Evolutionary conservation across 108 stramenopile genomes (phyloP).

Genomic region (Parmales sp.): DNA sequence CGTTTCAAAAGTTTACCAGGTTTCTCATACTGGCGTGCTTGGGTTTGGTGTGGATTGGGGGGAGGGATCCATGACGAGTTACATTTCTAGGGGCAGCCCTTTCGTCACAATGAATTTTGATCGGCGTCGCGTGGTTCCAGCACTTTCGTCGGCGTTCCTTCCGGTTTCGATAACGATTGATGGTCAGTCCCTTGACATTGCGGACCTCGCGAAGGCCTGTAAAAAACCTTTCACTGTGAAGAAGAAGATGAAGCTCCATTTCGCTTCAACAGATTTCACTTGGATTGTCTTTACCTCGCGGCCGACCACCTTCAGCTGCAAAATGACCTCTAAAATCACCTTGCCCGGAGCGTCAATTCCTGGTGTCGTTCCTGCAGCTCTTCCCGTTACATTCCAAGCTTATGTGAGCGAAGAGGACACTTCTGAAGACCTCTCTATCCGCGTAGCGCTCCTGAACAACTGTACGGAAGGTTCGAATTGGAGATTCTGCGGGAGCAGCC

Average conservation of each 20-base stretch:
- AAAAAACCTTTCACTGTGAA: constrained; percentile 34
- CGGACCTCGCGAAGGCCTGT: too few relatives aligned
- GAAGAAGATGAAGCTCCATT: constrained; percentile 48
- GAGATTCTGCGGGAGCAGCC: constrained; percentile 48
- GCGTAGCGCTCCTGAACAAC: constrained; percentile 62
- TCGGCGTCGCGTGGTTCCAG: background rate
- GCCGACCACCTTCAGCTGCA: constrained; percentile 50
- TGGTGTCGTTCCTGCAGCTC: constrained; percentile 21
- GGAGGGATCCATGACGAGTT: constrained; percentile 9
- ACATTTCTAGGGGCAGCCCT: background rate
- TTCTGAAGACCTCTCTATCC: constrained; percentile 13
- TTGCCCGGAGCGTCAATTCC: constrained; percentile 35
- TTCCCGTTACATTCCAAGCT: constrained; percentile 13
- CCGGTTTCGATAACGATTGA: background rate
- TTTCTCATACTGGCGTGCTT: background rate
- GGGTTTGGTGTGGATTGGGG: constrained; percentile 16
- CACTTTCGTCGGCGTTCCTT: background rate
- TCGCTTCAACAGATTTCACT: constrained; percentile 61
- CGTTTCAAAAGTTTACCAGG: background rate
- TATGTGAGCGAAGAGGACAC: constrained; percentile 15
- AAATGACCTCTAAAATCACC: constrained; percentile 25
- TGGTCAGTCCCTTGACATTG: too few relatives aligned
- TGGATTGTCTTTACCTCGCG: constrained; percentile 83
- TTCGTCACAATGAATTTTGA: background rate
- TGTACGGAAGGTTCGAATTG: constrained; percentile 64